Percentiles rank a stretch among this genome's conserved stretches.
Conservation (phyloP, 345 rosid genomes). For the Gossypium bickii region DNA sequence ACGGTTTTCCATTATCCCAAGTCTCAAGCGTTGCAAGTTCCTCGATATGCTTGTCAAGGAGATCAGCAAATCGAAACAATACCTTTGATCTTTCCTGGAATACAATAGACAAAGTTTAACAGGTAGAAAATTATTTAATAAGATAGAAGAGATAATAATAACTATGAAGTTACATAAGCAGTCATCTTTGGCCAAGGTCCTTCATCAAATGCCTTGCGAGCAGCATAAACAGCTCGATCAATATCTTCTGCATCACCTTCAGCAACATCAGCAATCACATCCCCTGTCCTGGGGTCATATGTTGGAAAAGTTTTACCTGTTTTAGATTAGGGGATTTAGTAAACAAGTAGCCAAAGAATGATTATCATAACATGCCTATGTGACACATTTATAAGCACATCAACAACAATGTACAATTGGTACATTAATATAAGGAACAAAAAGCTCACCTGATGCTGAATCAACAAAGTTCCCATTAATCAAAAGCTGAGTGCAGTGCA, state of each 20-base stretch:
- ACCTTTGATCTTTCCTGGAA: constrained; percentile 76
- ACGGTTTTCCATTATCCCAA: constrained; percentile 92
- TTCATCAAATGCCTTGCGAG: constrained; percentile 95
- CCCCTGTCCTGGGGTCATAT: constrained; percentile 85
- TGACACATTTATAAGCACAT: not conserved
- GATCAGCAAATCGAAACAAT: constrained; percentile 70
- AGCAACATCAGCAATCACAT: constrained; percentile 83
- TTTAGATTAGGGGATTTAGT: not conserved
- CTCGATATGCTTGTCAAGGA: constrained; percentile 78
- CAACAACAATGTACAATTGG: not conserved
- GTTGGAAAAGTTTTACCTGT: constrained; percentile 79
- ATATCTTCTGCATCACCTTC: constrained; percentile 93
- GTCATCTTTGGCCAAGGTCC: constrained; percentile 98
- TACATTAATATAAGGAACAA: not conserved
- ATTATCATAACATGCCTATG: not conserved
- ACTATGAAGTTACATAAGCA: constrained; percentile 56
- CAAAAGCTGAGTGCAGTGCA: constrained; percentile 55
- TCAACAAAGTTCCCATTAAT: constrained; percentile 76
- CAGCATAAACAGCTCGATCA: constrained; percentile 78
- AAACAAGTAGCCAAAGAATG: not conserved
- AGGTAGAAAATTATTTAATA: constrained; percentile 7
- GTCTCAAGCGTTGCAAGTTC: constrained; percentile 83
- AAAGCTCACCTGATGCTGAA: constrained; percentile 69
- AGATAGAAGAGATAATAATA: not conserved
- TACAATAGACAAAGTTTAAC: not conserved